Percentiles rank a stretch among this genome's conserved stretches.
These are phyloP conservation scores for Chlorella ohadii DNA, from an alignment of 139 green algal species.

Conservation along the genomic window DNA sequence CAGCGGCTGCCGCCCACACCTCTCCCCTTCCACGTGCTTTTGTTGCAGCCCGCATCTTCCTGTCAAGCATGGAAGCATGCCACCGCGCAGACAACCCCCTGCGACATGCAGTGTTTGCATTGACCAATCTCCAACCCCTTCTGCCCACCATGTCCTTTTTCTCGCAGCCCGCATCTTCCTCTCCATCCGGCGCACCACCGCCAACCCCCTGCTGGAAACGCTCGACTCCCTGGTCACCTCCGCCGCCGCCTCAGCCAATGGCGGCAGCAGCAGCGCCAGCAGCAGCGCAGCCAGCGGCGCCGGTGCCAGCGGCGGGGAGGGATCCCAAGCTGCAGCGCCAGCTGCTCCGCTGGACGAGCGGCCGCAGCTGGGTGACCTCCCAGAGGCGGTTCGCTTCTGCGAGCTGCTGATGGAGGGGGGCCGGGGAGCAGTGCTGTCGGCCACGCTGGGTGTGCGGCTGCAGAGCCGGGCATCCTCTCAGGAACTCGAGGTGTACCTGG, in stretches of 20 bases:
- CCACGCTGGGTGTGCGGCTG: slow-evolving; percentile 31
- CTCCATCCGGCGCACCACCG: slow-evolving; percentile 18
- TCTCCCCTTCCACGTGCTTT: too few species aligned
- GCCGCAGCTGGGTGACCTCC: slow-evolving; percentile 38
- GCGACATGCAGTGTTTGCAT: too few species aligned
- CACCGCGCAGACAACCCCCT: too few species aligned
- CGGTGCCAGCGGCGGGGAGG: too few species aligned
- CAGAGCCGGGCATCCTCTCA: slow-evolving; percentile 41
- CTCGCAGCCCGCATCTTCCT: slow-evolving; percentile 36
- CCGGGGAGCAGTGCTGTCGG: background rate
- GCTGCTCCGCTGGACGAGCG: slow-evolving; percentile 29
- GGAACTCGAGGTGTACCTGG: slow-evolving; percentile 43
- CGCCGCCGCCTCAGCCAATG: background rate
- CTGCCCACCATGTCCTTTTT: too few species aligned
- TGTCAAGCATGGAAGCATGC: too few species aligned
- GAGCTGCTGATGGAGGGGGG: background rate
- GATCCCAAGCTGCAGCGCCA: background rate
- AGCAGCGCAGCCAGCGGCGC: too few species aligned
- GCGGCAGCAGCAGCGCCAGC: background rate
- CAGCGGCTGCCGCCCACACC: too few species aligned
- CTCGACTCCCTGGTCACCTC: slow-evolving; percentile 39
- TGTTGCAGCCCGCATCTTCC: too few species aligned
- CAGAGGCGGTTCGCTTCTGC: slow-evolving; percentile 33
- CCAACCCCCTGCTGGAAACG: slow-evolving; percentile 44
- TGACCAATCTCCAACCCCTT: too few species aligned